Percentiles rank a stretch among this genome's conserved stretches.
Conservation (phyloP, 345 rosid species). For the Tarenaya hassleriana region DNA sequence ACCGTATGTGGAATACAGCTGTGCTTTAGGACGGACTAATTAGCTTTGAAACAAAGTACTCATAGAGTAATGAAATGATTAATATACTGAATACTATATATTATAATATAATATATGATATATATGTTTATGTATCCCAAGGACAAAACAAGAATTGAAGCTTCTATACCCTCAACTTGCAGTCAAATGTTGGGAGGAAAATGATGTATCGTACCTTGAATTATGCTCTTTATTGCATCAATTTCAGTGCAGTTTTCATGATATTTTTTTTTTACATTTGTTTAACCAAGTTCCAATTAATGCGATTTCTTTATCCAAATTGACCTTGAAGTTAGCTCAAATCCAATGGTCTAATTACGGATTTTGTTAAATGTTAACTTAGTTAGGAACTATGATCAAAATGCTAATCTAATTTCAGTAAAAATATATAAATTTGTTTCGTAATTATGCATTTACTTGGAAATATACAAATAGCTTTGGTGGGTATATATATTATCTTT, state of each 20-base stretch:
- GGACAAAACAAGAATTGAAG: slow-evolving; percentile 37
- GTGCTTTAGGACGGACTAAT: slow-evolving; percentile 17
- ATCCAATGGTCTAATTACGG: neutral
- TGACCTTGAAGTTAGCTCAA: slow-evolving; percentile 14
- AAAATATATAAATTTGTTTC: too few relatives aligned
- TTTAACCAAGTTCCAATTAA: too few relatives aligned
- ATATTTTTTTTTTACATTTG: too few relatives aligned
- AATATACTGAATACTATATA: slow-evolving; percentile 14
- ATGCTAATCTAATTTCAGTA: too few relatives aligned
- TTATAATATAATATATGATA: slow-evolving; percentile 13
- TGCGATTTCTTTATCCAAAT: neutral
- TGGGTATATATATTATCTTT: too few relatives aligned
- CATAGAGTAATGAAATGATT: slow-evolving; percentile 14
- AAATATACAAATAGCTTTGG: too few relatives aligned
- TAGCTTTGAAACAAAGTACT: slow-evolving; percentile 25
- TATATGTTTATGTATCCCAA: slow-evolving; percentile 30
- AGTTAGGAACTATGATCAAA: too few relatives aligned
- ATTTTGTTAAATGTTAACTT: too few relatives aligned
- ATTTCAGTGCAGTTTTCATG: slow-evolving; percentile 29
- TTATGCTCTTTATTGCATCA: slow-evolving; percentile 32
- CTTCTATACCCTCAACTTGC: slow-evolving; percentile 34
- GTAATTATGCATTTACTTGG: too few relatives aligned
- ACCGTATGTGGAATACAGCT: slow-evolving; percentile 28
- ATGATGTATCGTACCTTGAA: slow-evolving; percentile 36
- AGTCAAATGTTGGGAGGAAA: slow-evolving; percentile 39